phyloP scores from a whole-genome alignment of 176 grass and related monocot species.

The Eleusine indica region DNA sequence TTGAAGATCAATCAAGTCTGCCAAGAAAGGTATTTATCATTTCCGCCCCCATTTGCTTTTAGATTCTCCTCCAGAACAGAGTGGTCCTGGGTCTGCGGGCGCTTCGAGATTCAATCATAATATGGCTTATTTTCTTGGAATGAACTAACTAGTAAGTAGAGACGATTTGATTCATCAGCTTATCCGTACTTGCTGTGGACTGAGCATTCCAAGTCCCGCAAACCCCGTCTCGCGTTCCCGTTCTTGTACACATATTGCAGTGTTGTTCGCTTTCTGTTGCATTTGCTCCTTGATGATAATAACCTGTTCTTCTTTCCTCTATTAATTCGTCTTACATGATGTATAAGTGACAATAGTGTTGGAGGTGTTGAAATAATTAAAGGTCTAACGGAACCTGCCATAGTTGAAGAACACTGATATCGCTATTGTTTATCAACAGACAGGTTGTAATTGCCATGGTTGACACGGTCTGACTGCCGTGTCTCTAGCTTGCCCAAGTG shows the following conservation, averaged over 20 bases:
- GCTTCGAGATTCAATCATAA: background rate
- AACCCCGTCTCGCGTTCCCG: background rate
- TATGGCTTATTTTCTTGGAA: background rate
- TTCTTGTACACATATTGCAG: background rate
- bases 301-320: background rate
- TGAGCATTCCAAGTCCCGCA: background rate
- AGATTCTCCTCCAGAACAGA: background rate
- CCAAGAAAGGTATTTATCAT: background rate
- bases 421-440: background rate
- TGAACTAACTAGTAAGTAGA: background rate
- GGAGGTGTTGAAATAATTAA: background rate
- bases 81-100: background rate
- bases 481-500: constrained; percentile 25
- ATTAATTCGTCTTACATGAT: background rate
- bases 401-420: background rate
- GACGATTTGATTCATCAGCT: background rate
- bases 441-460: background rate
- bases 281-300: background rate
- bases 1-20: background rate
- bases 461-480: background rate
- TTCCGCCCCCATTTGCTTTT: background rate
- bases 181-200: background rate
- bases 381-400: background rate
- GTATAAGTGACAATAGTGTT: background rate
- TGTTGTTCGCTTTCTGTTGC: background rate